Conservation (phyloP, 202 grass and related monocot species). For the Setaria italica region DNA sequence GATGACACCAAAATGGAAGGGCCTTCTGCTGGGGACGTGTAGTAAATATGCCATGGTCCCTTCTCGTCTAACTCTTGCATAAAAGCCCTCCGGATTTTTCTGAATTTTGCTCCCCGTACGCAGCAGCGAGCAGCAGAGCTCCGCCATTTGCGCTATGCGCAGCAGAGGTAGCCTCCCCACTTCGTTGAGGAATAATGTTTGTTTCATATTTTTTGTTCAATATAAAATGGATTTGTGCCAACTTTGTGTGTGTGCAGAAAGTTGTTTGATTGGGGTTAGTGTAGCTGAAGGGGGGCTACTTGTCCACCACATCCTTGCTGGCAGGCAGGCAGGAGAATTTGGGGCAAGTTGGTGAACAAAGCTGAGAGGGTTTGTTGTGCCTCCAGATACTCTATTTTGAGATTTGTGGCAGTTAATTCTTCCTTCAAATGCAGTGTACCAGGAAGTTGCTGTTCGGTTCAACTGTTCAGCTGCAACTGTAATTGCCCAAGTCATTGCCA, state of each 20-base stretch:
- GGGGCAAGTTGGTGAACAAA: conserved; percentile 18
- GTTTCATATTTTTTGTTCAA: background rate
- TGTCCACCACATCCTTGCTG: conserved; percentile 39
- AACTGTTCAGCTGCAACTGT: background rate
- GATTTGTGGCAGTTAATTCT: background rate
- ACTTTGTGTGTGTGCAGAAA: conserved; percentile 27
- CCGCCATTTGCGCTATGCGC: background rate
- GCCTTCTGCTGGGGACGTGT: conserved; percentile 31
- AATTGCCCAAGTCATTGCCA: background rate
- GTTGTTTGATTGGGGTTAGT: conserved; percentile 45
- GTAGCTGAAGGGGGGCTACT: background rate
- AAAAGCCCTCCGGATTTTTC: background rate
- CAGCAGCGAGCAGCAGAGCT: background rate
- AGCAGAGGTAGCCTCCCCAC: background rate
- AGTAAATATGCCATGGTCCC: conserved; percentile 35
- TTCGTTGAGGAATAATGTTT: background rate
- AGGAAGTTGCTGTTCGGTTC: background rate
- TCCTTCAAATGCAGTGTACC: too few species aligned
- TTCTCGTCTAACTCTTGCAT: background rate
- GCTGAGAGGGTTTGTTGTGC: background rate
- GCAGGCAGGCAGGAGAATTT: conserved; percentile 18
- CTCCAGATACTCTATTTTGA: background rate
- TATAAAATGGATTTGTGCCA: background rate
- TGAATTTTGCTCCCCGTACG: background rate
- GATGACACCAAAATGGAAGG: conserved; percentile 29